These are phyloP conservation scores for Mucor piriformis DNA, from an alignment of 371 early-diverging fungal genomes.

Conservation along the genomic window DNA sequence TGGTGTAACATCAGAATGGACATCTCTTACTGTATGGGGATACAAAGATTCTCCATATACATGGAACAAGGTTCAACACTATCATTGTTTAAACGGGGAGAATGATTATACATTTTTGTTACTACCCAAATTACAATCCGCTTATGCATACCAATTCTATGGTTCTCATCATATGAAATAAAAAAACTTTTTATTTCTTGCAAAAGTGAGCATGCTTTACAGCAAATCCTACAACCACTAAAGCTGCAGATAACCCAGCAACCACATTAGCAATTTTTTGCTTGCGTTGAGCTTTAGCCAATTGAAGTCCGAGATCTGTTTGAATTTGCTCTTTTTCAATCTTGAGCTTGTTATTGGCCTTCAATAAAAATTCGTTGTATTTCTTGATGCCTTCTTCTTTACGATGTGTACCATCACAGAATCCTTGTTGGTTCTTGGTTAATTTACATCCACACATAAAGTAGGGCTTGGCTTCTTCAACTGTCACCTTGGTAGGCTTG, in stretches of 20 bases:
- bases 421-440: conserved; percentile 31
- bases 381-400: conserved; percentile 41
- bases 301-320: conserved; percentile 6
- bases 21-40: conserved; percentile 63
- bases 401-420: conserved; percentile 43
- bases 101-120: conserved; percentile 60
- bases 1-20: conserved; percentile 49
- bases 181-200: conserved; percentile 7
- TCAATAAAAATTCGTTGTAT: conserved; percentile 40
- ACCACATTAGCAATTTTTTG: conserved; percentile 21
- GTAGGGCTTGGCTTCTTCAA: conserved; percentile 38
- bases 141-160: conserved; percentile 22
- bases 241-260: conserved; percentile 19
- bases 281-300: conserved; percentile 22
- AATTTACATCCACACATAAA: conserved; percentile 41
- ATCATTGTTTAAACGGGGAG: conserved; percentile 60
- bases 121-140: conserved; percentile 29
- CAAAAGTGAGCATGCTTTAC: conserved; percentile 1
- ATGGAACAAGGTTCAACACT: conserved; percentile 57
- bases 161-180: conserved; percentile 25
- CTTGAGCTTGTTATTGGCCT: conserved; percentile 36
- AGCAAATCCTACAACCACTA: conserved; percentile 19
- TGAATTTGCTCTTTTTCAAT: conserved; percentile 16
- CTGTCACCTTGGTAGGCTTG: conserved; percentile 41
- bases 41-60: conserved; percentile 69